Evolutionary conservation across 495 filamentous ascomycete genomes (phyloP).

Genomic region (Aspergillus nanangensis): DNA sequence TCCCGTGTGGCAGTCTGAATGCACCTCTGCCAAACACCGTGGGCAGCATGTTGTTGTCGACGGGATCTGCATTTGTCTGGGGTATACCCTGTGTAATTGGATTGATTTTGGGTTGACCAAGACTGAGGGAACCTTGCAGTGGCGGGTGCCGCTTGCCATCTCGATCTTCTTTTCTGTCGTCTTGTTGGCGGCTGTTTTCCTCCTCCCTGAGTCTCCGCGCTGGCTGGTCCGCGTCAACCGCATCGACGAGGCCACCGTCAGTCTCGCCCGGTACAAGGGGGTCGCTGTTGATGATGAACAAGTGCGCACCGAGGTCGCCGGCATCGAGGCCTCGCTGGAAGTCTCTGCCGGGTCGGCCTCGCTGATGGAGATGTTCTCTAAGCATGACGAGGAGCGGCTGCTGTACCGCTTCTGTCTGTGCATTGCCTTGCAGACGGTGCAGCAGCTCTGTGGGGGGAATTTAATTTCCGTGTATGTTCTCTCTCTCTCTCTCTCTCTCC

Average conservation of each 20-base stretch:
- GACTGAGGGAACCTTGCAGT: conserved; percentile 34
- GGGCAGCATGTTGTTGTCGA: conserved; percentile 44
- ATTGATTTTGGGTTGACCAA: conserved; percentile 53
- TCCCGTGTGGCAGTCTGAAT: conserved; percentile 48
- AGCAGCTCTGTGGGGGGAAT: conserved; percentile 39
- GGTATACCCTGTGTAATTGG: conserved; percentile 61
- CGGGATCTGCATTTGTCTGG: conserved; percentile 52
- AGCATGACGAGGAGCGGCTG: conserved; percentile 23
- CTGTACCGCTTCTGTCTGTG: conserved; percentile 31
- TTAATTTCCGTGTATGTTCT: conserved; percentile 29
- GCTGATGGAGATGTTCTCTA: conserved; percentile 17
- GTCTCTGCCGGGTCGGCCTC: conserved; percentile 13
- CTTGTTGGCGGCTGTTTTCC: conserved; percentile 35
- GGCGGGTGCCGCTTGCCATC: conserved; percentile 45
- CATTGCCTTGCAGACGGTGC: conserved; percentile 38
- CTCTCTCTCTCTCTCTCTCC: no score
- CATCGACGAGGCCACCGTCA: conserved; percentile 23
- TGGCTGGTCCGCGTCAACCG: conserved; percentile 36
- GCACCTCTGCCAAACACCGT: conserved; percentile 27
- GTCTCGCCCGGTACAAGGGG: conserved; percentile 30
- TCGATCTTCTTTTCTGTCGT: conserved; percentile 45
- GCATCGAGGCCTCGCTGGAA: conserved; percentile 36
- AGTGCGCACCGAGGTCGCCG: conserved; percentile 30
- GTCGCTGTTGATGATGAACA: conserved; percentile 19
- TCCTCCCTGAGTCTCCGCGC: conserved; percentile 50